Base-by-base conservation (phyloP, 805 yeast genomes). In the Millerozyma miso region DNA sequence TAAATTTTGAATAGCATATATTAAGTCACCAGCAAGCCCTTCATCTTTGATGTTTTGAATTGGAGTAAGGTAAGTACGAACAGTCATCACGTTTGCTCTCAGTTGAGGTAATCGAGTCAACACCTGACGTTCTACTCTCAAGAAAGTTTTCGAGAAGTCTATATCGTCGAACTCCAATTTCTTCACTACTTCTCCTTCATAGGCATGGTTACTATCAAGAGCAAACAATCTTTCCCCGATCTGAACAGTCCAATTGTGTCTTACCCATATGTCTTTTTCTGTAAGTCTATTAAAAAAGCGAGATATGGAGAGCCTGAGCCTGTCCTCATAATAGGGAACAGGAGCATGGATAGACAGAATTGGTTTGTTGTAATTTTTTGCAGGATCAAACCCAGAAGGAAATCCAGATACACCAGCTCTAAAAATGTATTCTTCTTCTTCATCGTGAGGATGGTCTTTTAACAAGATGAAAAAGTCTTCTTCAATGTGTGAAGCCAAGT, bases 1-100 rank as follows among this genome's bases (percentile, higher is more conserved):
- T 55, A 85, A 71, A 0, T 81, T 83, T 17, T 75, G 74, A 31
- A 87, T 76, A 1, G 89, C 88, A 6, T 79, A 82, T 37, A 71
- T 65, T 13, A 37, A 31, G 14, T 32, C 34, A 32, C n/a, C 7
- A n/a, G 34, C 34, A 16, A 86, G 61, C 1, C 63, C 63, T 34
- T 69, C 66, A 2, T 48, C 47, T 38, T 60, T 62, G 29, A 70
- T 45, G 16, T 63, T 49, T 31, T 59, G 47, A 50, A 70, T 49
- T 5, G 74, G 76, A 19, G 58, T 52, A 39, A 70, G 56, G 40
- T 67, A 69, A 0, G 76, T 70, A 37, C 71, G 48, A 37, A 69
- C 67, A 3, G 74, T 69, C 51, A 70, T 69, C 2, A 70, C 56
- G 6, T 65, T 55, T 1, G 74, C 76, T 2, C 60, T 62, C 4